A percentile compares a stretch with the other conserved stretches of the same genome.
These are phyloP conservation scores for Isatis lusitanica DNA, from an alignment of 441 rosid genomes.

Conservation along the genomic window DNA sequence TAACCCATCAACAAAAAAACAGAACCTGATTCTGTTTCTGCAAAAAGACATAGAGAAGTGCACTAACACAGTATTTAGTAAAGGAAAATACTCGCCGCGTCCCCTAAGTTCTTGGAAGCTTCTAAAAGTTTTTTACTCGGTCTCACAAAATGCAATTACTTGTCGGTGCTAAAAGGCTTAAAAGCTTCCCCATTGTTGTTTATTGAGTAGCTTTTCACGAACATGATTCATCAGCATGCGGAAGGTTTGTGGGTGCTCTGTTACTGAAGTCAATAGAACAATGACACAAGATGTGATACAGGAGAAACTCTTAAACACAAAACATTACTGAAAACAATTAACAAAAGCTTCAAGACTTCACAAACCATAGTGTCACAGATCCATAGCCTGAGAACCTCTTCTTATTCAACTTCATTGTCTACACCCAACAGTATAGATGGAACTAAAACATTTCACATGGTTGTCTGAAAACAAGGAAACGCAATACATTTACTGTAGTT, in stretches of 20 bases:
- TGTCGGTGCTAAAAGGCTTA: neutral
- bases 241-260: conserved; percentile 37
- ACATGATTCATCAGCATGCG: neutral
- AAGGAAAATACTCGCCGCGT: neutral
- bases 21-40: conserved; percentile 10
- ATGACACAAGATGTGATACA: neutral
- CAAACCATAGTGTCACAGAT: neutral
- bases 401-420: neutral
- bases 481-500: neutral
- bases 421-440: neutral
- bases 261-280: neutral
- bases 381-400: neutral
- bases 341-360: neutral
- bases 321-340: neutral
- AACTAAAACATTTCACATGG: neutral
- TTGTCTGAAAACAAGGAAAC: neutral
- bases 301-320: neutral
- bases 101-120: conserved; percentile 14
- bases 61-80: conserved; percentile 13
- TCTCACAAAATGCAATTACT: neutral
- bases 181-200: conserved; percentile 54
- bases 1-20: conserved; percentile 26
- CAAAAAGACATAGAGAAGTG: conserved; percentile 11
- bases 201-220: conserved; percentile 55
- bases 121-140: neutral